These are phyloP conservation scores for Tieghemiomyces parasiticus DNA, from an alignment of 192 early-diverging fungal genomes.

Conservation along the genomic window DNA sequence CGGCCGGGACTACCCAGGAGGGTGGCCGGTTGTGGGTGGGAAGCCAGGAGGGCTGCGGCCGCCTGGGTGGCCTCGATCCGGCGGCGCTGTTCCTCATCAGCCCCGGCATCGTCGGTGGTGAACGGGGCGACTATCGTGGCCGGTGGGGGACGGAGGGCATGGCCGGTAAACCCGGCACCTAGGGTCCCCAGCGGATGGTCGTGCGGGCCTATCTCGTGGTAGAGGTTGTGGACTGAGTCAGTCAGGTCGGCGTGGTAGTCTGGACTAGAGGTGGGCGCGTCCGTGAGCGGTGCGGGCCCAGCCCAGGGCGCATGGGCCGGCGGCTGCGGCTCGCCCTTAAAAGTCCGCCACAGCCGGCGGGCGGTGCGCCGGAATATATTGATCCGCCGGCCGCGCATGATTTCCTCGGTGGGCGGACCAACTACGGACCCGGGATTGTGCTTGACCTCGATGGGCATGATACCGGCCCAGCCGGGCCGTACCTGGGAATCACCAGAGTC, in stretches of 20 bases:
- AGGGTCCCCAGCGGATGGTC: slow-evolving; percentile 6
- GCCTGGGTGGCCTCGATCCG: not conserved
- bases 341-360: slow-evolving; percentile 4
- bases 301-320: not conserved
- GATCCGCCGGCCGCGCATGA: not conserved
- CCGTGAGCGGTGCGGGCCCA: not conserved
- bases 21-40: too few species aligned
- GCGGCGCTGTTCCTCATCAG: not conserved
- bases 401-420: slow-evolving; percentile 4
- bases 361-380: not conserved
- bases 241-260: slow-evolving; percentile 4
- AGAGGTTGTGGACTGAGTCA: not conserved
- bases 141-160: not conserved
- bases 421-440: not conserved
- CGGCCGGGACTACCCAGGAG: too few species aligned
- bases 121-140: not conserved
- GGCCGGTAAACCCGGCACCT: slow-evolving; percentile 9
- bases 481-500: too few species aligned
- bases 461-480: slow-evolving; percentile 7
- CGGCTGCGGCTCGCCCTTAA: not conserved
- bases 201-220: not conserved
- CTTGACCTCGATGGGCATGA: slow-evolving; percentile 10
- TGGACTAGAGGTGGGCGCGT: too few species aligned
- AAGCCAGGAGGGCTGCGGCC: not conserved
- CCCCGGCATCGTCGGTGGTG: not conserved